These are phyloP conservation scores for Fusarium sulawesiense DNA, from an alignment of 2,329 filamentous ascomycete genomes.

Conservation along the genomic window DNA sequence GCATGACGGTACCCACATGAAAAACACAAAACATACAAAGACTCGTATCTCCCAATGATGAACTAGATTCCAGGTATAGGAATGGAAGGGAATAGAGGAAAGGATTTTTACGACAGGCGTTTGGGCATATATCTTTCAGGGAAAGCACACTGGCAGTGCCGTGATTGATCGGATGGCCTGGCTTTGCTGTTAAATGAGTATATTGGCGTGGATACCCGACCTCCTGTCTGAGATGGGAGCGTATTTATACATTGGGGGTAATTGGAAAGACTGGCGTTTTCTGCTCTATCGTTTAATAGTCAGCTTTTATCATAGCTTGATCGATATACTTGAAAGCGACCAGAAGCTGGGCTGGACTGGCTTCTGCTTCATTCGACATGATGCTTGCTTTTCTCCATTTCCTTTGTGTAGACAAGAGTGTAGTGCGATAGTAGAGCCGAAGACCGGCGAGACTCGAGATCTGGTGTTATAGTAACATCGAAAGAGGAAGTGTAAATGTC, in stretches of 20 bases:
- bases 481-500: constrained; percentile 29
- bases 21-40: constrained; percentile 1
- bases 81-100: constrained; percentile 9
- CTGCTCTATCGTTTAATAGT: constrained; percentile 17
- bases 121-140: constrained; percentile 26
- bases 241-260: constrained; percentile 3
- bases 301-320: constrained; percentile 1
- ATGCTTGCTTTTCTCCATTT: neutral
- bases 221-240: constrained; percentile 28
- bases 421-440: neutral
- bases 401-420: neutral
- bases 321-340: constrained; percentile 14
- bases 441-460: neutral
- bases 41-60: neutral
- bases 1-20: neutral
- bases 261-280: constrained; percentile 36
- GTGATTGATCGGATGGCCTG: constrained; percentile 25
- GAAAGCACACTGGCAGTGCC: constrained; percentile 20
- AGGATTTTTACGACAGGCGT: constrained; percentile 37
- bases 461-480: constrained; percentile 7
- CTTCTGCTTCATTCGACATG: constrained; percentile 21
- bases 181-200: constrained; percentile 36
- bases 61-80: constrained; percentile 5
- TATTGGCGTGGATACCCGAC: constrained; percentile 36
- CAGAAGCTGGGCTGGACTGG: constrained; percentile 22